Conservation (phyloP, 1,284 basidiomycete genomes). For the Meira nashicola region DNA sequence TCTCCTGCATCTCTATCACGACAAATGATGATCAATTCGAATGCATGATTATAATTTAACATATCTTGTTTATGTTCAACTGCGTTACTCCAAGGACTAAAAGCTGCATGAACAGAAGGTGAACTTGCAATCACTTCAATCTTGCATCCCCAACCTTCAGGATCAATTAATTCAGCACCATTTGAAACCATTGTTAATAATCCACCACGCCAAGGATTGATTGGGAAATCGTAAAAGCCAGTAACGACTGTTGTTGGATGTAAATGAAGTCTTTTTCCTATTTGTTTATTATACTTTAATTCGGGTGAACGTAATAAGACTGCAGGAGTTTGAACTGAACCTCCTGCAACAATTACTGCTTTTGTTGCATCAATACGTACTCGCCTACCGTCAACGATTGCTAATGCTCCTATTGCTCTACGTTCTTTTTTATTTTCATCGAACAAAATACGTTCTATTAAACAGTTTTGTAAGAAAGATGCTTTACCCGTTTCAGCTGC, state of each 20-base stretch:
- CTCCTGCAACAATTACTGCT: constrained; percentile 54
- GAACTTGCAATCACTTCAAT: constrained; percentile 56
- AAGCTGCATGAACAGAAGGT: constrained; percentile 51
- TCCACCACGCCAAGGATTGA: constrained; percentile 56
- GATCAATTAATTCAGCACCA: constrained; percentile 41
- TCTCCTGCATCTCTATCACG: constrained; percentile 52
- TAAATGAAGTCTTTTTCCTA: constrained; percentile 56
- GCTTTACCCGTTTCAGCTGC: constrained; percentile 52
- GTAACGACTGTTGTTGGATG: constrained; percentile 56
- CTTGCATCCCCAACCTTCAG: constrained; percentile 54
- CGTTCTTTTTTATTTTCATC: constrained; percentile 26
- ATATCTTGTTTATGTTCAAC: constrained; percentile 53
- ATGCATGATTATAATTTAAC: constrained; percentile 48
- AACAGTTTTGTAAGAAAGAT: constrained; percentile 49
- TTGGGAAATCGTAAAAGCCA: constrained; percentile 54
- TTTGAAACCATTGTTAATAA: constrained; percentile 56
- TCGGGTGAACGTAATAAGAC: constrained; percentile 55
- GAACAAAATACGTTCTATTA: constrained; percentile 54
- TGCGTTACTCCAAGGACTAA: constrained; percentile 50
- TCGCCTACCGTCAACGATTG: constrained; percentile 35
- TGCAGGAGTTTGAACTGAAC: constrained; percentile 56
- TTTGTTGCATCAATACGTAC: constrained; percentile 51
- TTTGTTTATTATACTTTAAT: constrained; percentile 54
- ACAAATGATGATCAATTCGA: constrained; percentile 47
- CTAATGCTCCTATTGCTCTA: constrained; percentile 41